Evolutionary conservation across 306 rosid genomes (phyloP), one percentile per base, ranked within the genome.

Genomic region (Inga leiocalycina): DNA sequence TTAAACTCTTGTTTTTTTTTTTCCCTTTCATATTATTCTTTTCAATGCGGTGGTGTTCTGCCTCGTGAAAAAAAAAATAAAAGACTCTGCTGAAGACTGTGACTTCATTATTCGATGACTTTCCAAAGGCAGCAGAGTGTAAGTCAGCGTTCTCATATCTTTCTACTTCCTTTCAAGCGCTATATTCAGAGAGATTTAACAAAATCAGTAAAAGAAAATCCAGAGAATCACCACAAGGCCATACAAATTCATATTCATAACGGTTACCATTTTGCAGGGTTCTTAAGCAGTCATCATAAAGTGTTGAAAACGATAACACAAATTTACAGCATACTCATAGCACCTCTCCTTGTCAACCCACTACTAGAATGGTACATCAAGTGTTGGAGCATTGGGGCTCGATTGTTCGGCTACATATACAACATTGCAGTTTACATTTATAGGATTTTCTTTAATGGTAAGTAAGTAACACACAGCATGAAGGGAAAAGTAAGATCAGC

Each of bases 71-170:
- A 49, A 49, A 49, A 49, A 49, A 45, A 10, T 78, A 48, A 83
- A 75, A 93, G 98, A 83, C 78, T 48, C 66, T 92, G 61, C 80
- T 93, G 79, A 93, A 87, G 88, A 81, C 87, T 4, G 78, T 93
- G 81, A 89, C 95, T 19, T 80, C 88, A 65, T 65, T 88, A 76
- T 92, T 95, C 72, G 97, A 92, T 74, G 82, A 86, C 65, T 89
- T 88, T 84, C 94, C 98, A n/a, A 67, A 32, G 27, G 80, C 87
- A 74, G 4, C 93, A 0, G 91, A 87, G 57, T 89, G 98, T 95
- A 88, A 74, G 98, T 84, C 9, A 46, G 4, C 24, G 14, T 74
- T 86, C 78, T 44, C 12, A 73, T 46, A 69, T 66, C 69, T 65
- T 45, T 79, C 30, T 11, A 79, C 65, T 66, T 71, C 76, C 77